Percentiles rank a stretch among this genome's conserved stretches.
Evolutionary conservation across 2,329 filamentous ascomycete genomes (phyloP).

Genomic region (Chrysoporthe deuterocubensis): DNA sequence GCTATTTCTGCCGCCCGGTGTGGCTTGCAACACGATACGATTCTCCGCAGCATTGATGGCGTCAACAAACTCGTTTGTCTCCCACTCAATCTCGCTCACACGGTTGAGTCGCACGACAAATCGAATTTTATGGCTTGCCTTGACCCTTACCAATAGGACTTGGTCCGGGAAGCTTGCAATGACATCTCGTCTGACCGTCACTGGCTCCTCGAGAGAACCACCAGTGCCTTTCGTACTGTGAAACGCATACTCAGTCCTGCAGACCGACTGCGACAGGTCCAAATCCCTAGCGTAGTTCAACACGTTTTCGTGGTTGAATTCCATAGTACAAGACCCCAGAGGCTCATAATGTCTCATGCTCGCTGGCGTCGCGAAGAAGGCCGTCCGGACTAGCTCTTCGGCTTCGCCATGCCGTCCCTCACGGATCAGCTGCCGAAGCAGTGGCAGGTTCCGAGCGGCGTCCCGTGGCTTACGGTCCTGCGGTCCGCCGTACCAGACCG

Average conservation of each 20-base stretch:
- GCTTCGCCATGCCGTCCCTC: constrained; percentile 44
- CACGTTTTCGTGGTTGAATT: constrained; percentile 41
- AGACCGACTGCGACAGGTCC: constrained; percentile 28
- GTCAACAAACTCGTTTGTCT: constrained; percentile 49
- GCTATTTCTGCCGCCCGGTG: constrained; percentile 41
- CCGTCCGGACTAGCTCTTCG: constrained; percentile 44
- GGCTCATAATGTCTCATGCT: constrained; percentile 53
- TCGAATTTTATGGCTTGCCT: constrained; percentile 28
- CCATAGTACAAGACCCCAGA: constrained; percentile 42
- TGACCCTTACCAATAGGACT: constrained; percentile 28
- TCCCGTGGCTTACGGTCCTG: constrained; percentile 47
- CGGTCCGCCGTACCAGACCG: constrained; percentile 50
- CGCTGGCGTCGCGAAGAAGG: constrained; percentile 50
- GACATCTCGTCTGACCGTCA: constrained; percentile 28
- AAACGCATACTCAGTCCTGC: constrained; percentile 24
- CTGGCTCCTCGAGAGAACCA: background rate
- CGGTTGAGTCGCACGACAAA: constrained; percentile 40
- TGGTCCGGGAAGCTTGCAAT: constrained; percentile 32
- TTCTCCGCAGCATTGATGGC: constrained; percentile 36
- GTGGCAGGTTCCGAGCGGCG: constrained; percentile 42
- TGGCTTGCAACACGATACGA: constrained; percentile 42
- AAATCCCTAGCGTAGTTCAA: constrained; percentile 29
- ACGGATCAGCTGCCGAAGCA: constrained; percentile 46
- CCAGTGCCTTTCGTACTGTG: background rate
- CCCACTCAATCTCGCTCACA: constrained; percentile 46